A percentile compares a stretch with the other conserved stretches of the same genome.
These are phyloP conservation scores for Rhizopus sp. DNA, from an alignment of 371 early-diverging fungal species.

Conservation along the genomic window DNA sequence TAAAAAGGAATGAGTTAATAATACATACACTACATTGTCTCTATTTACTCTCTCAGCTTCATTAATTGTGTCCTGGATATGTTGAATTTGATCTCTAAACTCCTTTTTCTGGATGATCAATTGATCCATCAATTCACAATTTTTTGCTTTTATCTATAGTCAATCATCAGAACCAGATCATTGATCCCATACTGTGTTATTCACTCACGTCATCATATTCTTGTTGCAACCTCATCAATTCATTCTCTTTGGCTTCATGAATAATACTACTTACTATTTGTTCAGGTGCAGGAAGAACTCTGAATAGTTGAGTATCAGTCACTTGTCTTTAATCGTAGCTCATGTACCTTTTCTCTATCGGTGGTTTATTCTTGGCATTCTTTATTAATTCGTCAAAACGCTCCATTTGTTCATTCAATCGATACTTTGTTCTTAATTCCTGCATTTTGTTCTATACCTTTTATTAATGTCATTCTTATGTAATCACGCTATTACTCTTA, in stretches of 20 bases:
- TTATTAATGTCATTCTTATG: neutral
- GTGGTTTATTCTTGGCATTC: neutral
- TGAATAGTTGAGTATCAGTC: neutral
- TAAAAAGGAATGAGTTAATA: neutral
- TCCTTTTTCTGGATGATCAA: neutral
- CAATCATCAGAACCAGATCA: neutral
- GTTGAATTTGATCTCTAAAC: neutral
- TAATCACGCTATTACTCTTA: neutral
- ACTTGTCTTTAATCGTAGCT: neutral
- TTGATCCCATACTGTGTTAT: neutral
- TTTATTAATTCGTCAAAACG: neutral
- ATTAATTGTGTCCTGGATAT: neutral
- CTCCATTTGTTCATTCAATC: neutral
- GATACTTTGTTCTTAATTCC: neutral
- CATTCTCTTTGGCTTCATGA: neutral
- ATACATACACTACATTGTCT: neutral
- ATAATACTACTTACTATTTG: neutral
- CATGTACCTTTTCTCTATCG: slow-evolving; percentile 1
- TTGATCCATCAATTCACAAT: neutral
- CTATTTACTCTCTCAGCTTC: slow-evolving; percentile 1
- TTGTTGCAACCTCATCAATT: neutral
- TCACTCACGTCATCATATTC: slow-evolving; percentile 3
- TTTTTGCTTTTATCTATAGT: neutral
- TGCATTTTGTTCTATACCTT: neutral
- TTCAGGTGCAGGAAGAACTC: slow-evolving; percentile 1